Conservation (phyloP, 192 early-diverging fungal species). For the Backusella tarrabulga region DNA sequence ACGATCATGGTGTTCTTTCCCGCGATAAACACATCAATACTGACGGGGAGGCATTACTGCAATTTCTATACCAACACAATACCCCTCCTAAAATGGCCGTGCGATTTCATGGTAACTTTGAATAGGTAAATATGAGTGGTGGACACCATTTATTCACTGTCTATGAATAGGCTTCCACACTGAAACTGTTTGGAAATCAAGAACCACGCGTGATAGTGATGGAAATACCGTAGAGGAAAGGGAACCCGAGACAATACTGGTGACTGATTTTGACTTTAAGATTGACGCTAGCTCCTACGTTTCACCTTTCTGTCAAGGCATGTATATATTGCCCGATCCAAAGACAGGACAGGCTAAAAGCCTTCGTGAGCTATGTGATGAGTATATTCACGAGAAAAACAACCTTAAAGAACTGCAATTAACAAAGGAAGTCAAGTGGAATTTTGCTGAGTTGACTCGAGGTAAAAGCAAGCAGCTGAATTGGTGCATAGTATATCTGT, state of each 20-base stretch:
- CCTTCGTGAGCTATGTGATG: slow-evolving; percentile 35
- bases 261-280: slow-evolving; percentile 34
- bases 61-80: slow-evolving; percentile 36
- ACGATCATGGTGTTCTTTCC: slow-evolving; percentile 26
- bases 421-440: slow-evolving; percentile 43
- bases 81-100: slow-evolving; percentile 24
- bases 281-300: slow-evolving; percentile 35
- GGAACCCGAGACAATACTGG: slow-evolving; percentile 22
- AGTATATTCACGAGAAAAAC: slow-evolving; percentile 29
- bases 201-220: slow-evolving; percentile 17
- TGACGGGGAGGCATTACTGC: slow-evolving; percentile 33
- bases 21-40: slow-evolving; percentile 35
- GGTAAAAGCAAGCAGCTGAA: slow-evolving; percentile 10
- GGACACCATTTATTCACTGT: background rate
- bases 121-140: background rate
- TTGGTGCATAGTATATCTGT: background rate
- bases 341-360: slow-evolving; percentile 21
- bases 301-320: slow-evolving; percentile 25
- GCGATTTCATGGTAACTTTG: background rate
- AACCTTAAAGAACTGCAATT: slow-evolving; percentile 43
- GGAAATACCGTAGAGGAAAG: slow-evolving; percentile 25
- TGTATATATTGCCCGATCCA: slow-evolving; percentile 34
- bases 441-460: slow-evolving; percentile 36
- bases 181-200: slow-evolving; percentile 24
- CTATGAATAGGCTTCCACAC: slow-evolving; percentile 27